Evolutionary conservation across 768 basidiomycete species (phyloP).

Genomic region (Phaeolepiota aurea): DNA sequence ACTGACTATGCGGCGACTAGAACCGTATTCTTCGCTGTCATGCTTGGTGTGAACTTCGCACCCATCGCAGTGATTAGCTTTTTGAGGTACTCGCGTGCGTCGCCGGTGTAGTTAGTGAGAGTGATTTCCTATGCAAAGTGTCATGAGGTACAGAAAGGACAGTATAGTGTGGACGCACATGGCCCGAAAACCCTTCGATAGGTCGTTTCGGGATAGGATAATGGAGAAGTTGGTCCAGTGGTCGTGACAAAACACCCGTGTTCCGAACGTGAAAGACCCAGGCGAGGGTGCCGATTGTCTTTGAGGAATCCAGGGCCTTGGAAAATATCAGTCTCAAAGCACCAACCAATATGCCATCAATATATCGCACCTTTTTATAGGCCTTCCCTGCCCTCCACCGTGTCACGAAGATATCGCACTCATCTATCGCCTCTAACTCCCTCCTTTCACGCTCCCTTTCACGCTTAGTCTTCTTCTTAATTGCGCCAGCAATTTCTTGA

Average conservation of each 20-base stretch:
- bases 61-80: constrained; percentile 72
- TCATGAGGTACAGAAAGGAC: background rate
- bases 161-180: constrained; percentile 35
- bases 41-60: constrained; percentile 72
- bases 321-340: background rate
- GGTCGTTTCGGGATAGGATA: constrained; percentile 66
- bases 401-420: constrained; percentile 71
- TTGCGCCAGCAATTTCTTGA: constrained; percentile 10
- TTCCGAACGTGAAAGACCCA: constrained; percentile 82
- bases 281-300: constrained; percentile 68
- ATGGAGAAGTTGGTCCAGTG: constrained; percentile 73
- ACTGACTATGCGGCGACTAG: constrained; percentile 81
- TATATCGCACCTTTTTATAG: constrained; percentile 72
- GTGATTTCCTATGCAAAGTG: constrained; percentile 53
- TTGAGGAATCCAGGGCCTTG: constrained; percentile 50
- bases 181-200: constrained; percentile 49
- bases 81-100: constrained; percentile 82
- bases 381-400: constrained; percentile 59
- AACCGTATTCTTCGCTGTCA: constrained; percentile 70
- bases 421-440: constrained; percentile 32
- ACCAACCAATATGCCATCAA: too few relatives aligned
- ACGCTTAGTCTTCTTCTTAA: background rate
- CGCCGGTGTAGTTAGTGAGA: constrained; percentile 84
- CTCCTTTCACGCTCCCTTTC: constrained; percentile 11
- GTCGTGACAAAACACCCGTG: constrained; percentile 48